phyloP scores from a whole-genome alignment of 1,284 basidiomycete species.

The Grifola frondosa region DNA sequence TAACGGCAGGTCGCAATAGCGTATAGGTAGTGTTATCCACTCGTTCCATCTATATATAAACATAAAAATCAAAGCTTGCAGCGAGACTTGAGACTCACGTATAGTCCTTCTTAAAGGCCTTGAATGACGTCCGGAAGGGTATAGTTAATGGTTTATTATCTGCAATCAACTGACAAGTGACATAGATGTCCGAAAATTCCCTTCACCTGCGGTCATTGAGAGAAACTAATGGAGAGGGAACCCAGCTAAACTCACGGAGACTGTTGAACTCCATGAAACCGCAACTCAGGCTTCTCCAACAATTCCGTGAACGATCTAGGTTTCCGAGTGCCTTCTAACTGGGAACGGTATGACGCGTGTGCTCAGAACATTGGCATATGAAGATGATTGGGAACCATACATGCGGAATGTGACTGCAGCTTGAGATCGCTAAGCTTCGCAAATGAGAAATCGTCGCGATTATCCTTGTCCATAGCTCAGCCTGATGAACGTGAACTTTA shows the following conservation, averaged over 20 bases:
- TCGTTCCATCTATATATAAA: slow-evolving; percentile 82
- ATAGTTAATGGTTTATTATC: slow-evolving; percentile 93
- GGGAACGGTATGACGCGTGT: slow-evolving; percentile 53
- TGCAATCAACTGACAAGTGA: slow-evolving; percentile 87
- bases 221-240: slow-evolving; percentile 8
- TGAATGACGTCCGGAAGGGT: slow-evolving; percentile 89
- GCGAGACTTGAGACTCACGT: slow-evolving; percentile 46
- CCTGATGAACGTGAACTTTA: no score
- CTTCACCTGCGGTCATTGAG: slow-evolving; percentile 42
- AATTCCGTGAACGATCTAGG: slow-evolving; percentile 73
- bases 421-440: slow-evolving; percentile 86
- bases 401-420: slow-evolving; percentile 84
- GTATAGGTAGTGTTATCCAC: slow-evolving; percentile 87
- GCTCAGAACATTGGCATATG: neutral
- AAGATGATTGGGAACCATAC: slow-evolving; percentile 43
- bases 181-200: slow-evolving; percentile 85
- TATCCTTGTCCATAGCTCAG: slow-evolving; percentile 79
- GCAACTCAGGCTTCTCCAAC: slow-evolving; percentile 73
- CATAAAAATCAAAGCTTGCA: neutral
- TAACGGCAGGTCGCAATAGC: slow-evolving; percentile 87
- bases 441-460: slow-evolving; percentile 84
- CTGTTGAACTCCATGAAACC: slow-evolving; percentile 75
- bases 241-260: slow-evolving; percentile 54
- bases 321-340: slow-evolving; percentile 77
- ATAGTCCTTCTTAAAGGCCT: slow-evolving; percentile 84